Evolutionary conservation across 768 basidiomycete genomes (phyloP).

Genomic region (Mrakia hoshinonis): DNA sequence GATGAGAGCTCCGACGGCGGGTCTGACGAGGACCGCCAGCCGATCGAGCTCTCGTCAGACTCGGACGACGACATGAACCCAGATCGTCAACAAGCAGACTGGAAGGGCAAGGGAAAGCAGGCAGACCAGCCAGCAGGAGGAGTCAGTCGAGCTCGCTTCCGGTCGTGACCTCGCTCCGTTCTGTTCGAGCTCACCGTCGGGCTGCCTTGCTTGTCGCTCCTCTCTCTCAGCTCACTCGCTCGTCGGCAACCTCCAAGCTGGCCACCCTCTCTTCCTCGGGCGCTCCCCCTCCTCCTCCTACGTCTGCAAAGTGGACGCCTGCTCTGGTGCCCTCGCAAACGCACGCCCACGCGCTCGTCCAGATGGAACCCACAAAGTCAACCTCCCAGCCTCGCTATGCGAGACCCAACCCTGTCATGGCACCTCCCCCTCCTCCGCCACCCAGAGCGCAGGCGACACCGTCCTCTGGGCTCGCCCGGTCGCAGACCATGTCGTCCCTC

Average conservation of each 20-base stretch:
- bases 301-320: neutral
- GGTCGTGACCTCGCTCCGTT: neutral
- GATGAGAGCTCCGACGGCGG: constrained; percentile 10
- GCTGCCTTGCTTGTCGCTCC: neutral
- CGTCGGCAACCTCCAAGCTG: neutral
- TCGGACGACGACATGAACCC: neutral
- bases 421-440: neutral
- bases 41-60: neutral
- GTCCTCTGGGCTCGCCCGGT: neutral
- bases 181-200: neutral
- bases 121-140: neutral
- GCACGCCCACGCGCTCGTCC: constrained; percentile 21
- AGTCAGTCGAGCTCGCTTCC: neutral
- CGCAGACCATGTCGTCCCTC: constrained; percentile 1
- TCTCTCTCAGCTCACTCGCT: neutral
- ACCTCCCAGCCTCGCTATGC: constrained; percentile 14
- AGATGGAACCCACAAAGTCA: constrained; percentile 10
- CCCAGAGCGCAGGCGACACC: neutral
- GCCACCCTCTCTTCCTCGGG: neutral
- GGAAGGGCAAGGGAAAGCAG: neutral
- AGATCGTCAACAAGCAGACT: neutral
- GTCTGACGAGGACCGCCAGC: neutral
- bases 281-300: neutral
- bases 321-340: neutral
- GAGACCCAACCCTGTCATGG: neutral